A percentile compares a stretch with the other conserved stretches of the same genome.
Evolutionary conservation across 805 yeast genomes (phyloP).

Genomic region (Metschnikowia similis): DNA sequence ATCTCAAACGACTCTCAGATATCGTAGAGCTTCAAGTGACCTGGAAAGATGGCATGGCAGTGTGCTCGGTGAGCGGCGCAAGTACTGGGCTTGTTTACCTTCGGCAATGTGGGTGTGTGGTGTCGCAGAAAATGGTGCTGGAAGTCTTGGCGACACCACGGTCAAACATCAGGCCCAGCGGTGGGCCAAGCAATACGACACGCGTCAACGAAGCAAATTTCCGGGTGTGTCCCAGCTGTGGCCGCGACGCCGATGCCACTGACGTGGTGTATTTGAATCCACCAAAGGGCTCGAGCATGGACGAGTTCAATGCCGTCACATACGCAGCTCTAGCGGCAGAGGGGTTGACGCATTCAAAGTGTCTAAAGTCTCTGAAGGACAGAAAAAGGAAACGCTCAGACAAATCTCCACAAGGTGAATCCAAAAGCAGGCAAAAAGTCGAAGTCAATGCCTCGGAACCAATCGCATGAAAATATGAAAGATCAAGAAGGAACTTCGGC

Average conservation of each 20-base stretch:
- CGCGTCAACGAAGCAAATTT: background rate
- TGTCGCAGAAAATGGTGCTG: slow-evolving; percentile 16
- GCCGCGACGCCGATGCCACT: slow-evolving; percentile 11
- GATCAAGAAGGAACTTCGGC: too few species aligned
- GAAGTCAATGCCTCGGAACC: background rate
- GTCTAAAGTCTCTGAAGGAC: slow-evolving; percentile 11
- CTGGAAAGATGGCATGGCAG: slow-evolving; percentile 14
- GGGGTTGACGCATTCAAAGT: slow-evolving; percentile 25
- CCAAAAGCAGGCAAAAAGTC: background rate
- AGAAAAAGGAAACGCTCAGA: slow-evolving; percentile 1
- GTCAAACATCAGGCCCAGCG: background rate
- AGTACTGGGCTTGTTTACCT: slow-evolving; percentile 24
- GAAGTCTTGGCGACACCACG: slow-evolving; percentile 3
- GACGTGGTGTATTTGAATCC: slow-evolving; percentile 35
- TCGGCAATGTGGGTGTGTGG: slow-evolving; percentile 38
- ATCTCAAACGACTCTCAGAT: slow-evolving; percentile 14
- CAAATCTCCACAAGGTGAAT: background rate
- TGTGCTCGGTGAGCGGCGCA: slow-evolving; percentile 31
- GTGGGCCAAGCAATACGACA: background rate
- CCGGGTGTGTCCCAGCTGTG: slow-evolving; percentile 32
- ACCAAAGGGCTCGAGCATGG: slow-evolving; percentile 6
- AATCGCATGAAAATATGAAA: background rate
- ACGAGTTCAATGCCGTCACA: slow-evolving; percentile 14
- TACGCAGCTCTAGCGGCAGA: slow-evolving; percentile 9
- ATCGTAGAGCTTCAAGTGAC: slow-evolving; percentile 10